Evolutionary conservation across 2,329 filamentous ascomycete species (phyloP).

Genomic region (Fusarium stilboides): DNA sequence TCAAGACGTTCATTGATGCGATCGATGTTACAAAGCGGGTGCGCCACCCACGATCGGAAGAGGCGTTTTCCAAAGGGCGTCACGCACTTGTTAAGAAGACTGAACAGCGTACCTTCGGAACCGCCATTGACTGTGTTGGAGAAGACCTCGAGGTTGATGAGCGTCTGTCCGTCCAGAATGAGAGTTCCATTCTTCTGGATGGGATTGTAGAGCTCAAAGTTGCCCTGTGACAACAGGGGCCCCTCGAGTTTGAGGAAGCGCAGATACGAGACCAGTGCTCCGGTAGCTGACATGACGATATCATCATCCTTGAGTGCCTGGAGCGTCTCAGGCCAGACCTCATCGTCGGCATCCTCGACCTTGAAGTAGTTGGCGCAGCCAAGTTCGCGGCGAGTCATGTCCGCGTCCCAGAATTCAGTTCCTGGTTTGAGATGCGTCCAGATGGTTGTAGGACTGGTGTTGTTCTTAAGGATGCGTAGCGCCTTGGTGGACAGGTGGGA

Average conservation of each 20-base stretch:
- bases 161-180: constrained; percentile 93
- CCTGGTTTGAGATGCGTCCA: constrained; percentile 94
- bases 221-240: constrained; percentile 88
- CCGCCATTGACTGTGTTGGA: constrained; percentile 92
- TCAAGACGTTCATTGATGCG: constrained; percentile 96
- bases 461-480: constrained; percentile 94
- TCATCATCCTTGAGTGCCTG: constrained; percentile 83
- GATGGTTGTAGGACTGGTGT: constrained; percentile 90
- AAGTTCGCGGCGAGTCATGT: constrained; percentile 85
- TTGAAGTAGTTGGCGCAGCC: constrained; percentile 85
- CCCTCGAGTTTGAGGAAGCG: constrained; percentile 89
- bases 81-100: constrained; percentile 91
- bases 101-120: constrained; percentile 88
- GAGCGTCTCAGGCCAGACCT: constrained; percentile 82
- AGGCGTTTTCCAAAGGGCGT: constrained; percentile 97
- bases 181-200: constrained; percentile 92
- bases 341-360: constrained; percentile 68
- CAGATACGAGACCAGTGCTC: constrained; percentile 90
- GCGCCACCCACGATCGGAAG: constrained; percentile 97
- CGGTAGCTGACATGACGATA: constrained; percentile 89
- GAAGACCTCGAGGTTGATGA: constrained; percentile 98
- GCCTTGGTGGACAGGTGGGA: constrained; percentile 88
- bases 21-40: constrained; percentile 87
- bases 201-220: constrained; percentile 92
- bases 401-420: constrained; percentile 92